A percentile compares a stretch with the other conserved stretches of the same genome.
Evolutionary conservation across 106 monocot genomes (phyloP).

Genomic region (Ottelia alismoides): DNA sequence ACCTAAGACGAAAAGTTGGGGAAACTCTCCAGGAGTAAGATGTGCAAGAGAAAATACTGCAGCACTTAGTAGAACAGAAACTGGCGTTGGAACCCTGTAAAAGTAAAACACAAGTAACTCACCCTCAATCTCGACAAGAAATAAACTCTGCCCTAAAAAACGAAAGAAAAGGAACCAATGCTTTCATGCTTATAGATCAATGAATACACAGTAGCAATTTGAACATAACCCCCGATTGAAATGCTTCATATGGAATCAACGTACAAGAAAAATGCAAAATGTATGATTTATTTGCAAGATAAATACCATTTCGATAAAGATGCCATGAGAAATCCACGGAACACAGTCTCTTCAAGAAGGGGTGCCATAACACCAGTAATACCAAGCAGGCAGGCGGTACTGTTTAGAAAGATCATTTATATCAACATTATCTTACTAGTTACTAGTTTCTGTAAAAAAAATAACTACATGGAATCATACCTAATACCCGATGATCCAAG

Average conservation of each 20-base stretch:
- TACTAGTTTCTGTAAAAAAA: background rate
- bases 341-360: constrained; percentile 90
- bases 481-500: constrained; percentile 79
- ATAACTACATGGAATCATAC: constrained; percentile 15
- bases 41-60: constrained; percentile 85
- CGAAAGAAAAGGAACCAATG: no score
- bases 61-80: constrained; percentile 65
- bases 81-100: constrained; percentile 77
- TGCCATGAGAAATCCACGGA: constrained; percentile 86
- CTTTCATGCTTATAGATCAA: no score
- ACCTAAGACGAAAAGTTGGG: constrained; percentile 90
- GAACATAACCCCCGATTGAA: no score
- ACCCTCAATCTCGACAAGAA: no score
- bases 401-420: no score
- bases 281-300: no score
- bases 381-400: constrained; percentile 71
- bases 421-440: background rate
- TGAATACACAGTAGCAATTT: no score
- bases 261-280: no score
- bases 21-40: constrained; percentile 93
- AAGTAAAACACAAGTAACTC: no score
- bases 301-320: constrained; percentile 94
- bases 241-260: no score
- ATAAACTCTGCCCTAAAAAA: no score
- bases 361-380: constrained; percentile 86